Percentiles rank a stretch among this genome's conserved stretches.
These are phyloP conservation scores for Solanum microdontum DNA, from an alignment of 257 asterid species.

Conservation along the genomic window DNA sequence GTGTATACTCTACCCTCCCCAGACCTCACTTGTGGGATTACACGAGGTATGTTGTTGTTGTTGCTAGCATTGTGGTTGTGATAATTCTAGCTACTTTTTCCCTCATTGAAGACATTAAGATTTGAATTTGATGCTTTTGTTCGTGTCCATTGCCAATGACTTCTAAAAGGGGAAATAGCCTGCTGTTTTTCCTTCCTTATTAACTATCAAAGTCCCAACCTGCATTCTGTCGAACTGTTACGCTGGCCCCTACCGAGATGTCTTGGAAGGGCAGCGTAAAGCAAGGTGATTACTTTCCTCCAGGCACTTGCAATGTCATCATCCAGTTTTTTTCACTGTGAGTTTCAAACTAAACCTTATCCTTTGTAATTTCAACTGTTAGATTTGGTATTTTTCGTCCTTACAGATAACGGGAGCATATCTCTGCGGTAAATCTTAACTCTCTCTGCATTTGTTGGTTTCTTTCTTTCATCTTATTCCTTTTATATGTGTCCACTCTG, in stretches of 20 bases:
- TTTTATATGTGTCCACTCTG: neutral
- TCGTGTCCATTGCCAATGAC: neutral
- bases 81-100: neutral
- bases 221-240: neutral
- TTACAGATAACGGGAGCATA: neutral
- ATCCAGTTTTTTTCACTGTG: constrained; percentile 62
- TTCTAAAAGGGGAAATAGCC: neutral
- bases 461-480: neutral
- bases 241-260: neutral
- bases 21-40: neutral
- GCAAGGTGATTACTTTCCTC: neutral
- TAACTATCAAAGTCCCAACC: neutral
- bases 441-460: neutral
- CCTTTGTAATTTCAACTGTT: neutral
- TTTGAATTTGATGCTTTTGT: neutral
- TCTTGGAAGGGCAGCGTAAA: neutral
- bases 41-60: neutral
- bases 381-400: neutral
- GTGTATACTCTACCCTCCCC: neutral
- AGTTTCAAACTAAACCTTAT: constrained; percentile 17
- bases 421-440: neutral
- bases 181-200: neutral
- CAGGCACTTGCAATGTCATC: constrained; percentile 31
- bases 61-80: neutral
- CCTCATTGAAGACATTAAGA: neutral